Conservation (phyloP, 2,329 filamentous ascomycete species). For the Penicillium glabrum region DNA sequence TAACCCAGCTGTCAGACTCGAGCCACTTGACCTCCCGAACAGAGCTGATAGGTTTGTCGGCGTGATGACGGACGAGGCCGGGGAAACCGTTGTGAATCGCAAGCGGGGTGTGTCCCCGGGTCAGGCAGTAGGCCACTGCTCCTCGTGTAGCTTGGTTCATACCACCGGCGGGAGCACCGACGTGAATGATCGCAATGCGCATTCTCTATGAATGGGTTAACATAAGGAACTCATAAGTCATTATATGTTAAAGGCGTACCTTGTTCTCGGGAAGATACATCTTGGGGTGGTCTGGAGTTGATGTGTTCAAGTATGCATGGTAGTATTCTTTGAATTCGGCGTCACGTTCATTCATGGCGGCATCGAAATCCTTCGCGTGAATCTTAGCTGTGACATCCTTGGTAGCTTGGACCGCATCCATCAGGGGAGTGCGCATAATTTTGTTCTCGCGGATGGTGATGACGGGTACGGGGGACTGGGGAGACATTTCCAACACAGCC, state of each 20-base stretch:
- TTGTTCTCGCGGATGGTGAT: slow-evolving; percentile 98
- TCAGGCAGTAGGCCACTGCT: slow-evolving; percentile 88
- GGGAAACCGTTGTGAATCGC: slow-evolving; percentile 97
- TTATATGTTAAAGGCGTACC: slow-evolving; percentile 46
- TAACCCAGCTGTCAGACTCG: slow-evolving; percentile 92
- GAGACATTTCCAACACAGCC: slow-evolving; percentile 83
- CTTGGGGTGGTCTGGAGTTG: slow-evolving; percentile 72
- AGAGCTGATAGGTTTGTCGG: slow-evolving; percentile 74
- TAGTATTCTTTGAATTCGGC: slow-evolving; percentile 94
- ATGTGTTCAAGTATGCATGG: slow-evolving; percentile 86
- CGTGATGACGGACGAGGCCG: slow-evolving; percentile 86
- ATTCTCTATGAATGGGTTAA: slow-evolving; percentile 60
- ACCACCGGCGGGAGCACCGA: slow-evolving; percentile 92
- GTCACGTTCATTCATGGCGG: slow-evolving; percentile 84
- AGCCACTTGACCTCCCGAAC: slow-evolving; percentile 89
- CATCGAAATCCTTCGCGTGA: slow-evolving; percentile 78
- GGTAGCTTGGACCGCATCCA: slow-evolving; percentile 84
- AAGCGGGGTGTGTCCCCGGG: slow-evolving; percentile 86
- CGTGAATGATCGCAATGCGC: slow-evolving; percentile 93
- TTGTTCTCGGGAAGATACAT: slow-evolving; percentile 69
- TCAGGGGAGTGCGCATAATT: slow-evolving; percentile 83
- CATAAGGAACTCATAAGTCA: slow-evolving; percentile 27
- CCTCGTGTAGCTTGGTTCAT: slow-evolving; percentile 97
- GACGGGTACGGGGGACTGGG: slow-evolving; percentile 86
- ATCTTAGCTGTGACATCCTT: slow-evolving; percentile 82